phyloP scores from a whole-genome alignment of 768 basidiomycete genomes.

The Lactarius deliciosus region DNA sequence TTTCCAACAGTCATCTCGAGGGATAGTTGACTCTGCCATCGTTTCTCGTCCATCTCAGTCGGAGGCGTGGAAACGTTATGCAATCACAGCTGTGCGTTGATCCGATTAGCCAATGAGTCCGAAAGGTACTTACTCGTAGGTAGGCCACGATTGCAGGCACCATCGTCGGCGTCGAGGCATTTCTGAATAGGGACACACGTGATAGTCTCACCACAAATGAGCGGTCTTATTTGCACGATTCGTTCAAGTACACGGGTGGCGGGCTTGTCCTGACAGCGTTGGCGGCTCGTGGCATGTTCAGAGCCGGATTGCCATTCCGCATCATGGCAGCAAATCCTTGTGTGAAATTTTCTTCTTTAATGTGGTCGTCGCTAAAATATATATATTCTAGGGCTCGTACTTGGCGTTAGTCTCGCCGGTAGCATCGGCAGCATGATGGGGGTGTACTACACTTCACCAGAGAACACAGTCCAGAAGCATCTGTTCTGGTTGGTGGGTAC shows the following conservation, averaged over 20 bases:
- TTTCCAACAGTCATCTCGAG: slow-evolving; percentile 40
- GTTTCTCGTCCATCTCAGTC: slow-evolving; percentile 39
- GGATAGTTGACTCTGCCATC: slow-evolving; percentile 49
- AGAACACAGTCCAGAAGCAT: slow-evolving; percentile 74
- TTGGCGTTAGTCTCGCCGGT: slow-evolving; percentile 77
- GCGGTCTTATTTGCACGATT: slow-evolving; percentile 68
- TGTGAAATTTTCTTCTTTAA: slow-evolving; percentile 35
- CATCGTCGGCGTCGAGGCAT: slow-evolving; percentile 57
- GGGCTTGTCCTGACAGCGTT: slow-evolving; percentile 76
- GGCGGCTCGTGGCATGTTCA: slow-evolving; percentile 78
- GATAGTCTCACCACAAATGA: slow-evolving; percentile 63
- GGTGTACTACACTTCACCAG: slow-evolving; percentile 73
- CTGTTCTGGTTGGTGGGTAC: slow-evolving; percentile 71
- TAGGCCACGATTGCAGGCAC: slow-evolving; percentile 74
- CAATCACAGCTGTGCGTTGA: slow-evolving; percentile 51
- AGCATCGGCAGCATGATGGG: slow-evolving; percentile 87
- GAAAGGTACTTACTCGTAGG: slow-evolving; percentile 14
- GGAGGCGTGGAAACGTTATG: slow-evolving; percentile 50
- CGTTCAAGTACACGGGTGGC: slow-evolving; percentile 81
- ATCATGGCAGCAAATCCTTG: slow-evolving; percentile 86
- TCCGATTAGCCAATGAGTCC: background rate
- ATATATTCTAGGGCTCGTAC: slow-evolving; percentile 60
- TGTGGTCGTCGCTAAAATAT: background rate
- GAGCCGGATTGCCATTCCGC: slow-evolving; percentile 54
- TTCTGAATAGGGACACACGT: slow-evolving; percentile 78